Percentiles rank a stretch among this genome's conserved stretches.
Conservation (phyloP, 164 flowering plant genomes). For the Magnolia changhungtana region DNA sequence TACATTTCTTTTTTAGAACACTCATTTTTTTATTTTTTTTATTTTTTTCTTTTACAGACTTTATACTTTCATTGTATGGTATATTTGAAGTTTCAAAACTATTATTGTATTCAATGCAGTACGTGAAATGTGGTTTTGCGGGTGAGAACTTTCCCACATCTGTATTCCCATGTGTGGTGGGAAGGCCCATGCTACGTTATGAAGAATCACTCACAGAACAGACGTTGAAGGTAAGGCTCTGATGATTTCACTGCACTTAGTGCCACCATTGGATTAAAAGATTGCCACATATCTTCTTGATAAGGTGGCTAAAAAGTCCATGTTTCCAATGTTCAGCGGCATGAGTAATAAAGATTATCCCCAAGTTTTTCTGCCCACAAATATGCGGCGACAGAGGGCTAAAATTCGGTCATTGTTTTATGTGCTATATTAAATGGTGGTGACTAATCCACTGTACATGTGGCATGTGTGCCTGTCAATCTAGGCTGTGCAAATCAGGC, state of each 20-base stretch:
- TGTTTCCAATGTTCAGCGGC: neutral
- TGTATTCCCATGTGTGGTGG: conserved; percentile 94
- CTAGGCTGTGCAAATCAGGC: too few species aligned
- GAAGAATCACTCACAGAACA: conserved; percentile 93
- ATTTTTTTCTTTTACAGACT: neutral
- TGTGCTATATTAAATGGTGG: neutral
- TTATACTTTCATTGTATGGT: neutral
- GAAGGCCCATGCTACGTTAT: conserved; percentile 88
- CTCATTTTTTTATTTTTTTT: neutral
- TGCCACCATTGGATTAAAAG: neutral
- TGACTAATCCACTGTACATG: neutral
- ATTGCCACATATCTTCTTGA: neutral
- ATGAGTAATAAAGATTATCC: neutral
- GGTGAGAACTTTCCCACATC: conserved; percentile 98
- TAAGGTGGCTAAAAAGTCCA: neutral
- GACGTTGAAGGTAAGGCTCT: conserved; percentile 56
- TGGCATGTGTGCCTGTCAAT: neutral
- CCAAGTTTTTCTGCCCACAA: neutral
- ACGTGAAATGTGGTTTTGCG: conserved; percentile 98
- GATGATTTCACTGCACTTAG: neutral
- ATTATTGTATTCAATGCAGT: conserved; percentile 47
- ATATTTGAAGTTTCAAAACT: neutral
- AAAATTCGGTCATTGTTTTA: too few species aligned
- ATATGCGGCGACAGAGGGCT: too few species aligned
- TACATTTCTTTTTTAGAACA: neutral